Evolutionary conservation across 164 flowering plant species (phyloP).

Genomic region (grape (Vitis vinifera)): DNA sequence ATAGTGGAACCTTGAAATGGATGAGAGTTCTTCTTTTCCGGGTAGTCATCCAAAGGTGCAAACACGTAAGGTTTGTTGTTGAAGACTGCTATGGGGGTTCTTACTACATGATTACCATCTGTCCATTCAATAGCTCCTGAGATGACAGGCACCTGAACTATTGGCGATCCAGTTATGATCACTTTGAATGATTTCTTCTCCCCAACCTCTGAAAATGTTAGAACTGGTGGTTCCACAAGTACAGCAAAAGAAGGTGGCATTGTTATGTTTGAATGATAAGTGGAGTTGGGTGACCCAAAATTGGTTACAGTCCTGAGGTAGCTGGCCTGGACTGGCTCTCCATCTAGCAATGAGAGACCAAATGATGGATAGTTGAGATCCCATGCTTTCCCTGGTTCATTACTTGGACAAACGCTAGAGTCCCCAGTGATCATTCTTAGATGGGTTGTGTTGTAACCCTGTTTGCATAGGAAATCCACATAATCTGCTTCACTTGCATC

Average conservation of each 20-base stretch:
- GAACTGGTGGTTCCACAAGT: conserved; percentile 1
- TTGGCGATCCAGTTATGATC: not conserved
- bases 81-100: too few relatives aligned
- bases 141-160: conserved; percentile 6
- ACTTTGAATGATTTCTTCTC: conserved; percentile 5
- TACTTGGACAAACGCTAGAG: not conserved
- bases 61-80: too few relatives aligned
- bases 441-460: conserved; percentile 4
- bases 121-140: too few relatives aligned
- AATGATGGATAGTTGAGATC: conserved; percentile 11
- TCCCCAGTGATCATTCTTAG: conserved; percentile 4
- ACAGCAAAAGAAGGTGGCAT: not conserved
- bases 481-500: conserved; percentile 22
- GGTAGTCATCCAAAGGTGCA: too few relatives aligned
- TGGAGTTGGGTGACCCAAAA: conserved; percentile 8
- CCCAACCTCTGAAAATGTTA: conserved; percentile 2
- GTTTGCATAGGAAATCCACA: conserved; percentile 17
- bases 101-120: too few relatives aligned
- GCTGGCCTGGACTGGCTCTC: not conserved
- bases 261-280: not conserved
- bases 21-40: too few relatives aligned
- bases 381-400: conserved; percentile 3
- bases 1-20: too few relatives aligned
- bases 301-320: conserved; percentile 9
- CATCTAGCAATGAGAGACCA: conserved; percentile 2